phyloP scores from a whole-genome alignment of 257 asterid species.

The Plantago elongata region DNA sequence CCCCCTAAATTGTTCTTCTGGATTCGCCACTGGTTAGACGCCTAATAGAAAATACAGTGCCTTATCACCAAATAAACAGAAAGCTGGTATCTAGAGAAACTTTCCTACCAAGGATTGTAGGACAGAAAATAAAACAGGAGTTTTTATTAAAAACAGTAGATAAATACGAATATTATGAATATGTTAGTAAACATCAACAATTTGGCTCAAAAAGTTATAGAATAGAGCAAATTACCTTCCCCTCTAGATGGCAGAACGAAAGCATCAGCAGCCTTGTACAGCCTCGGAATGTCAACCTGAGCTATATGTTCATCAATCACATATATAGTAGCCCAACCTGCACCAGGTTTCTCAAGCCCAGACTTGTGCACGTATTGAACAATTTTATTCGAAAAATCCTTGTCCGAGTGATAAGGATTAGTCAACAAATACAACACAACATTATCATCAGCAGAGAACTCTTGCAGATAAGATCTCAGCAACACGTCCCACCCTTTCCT shows the following conservation, averaged over 20 bases:
- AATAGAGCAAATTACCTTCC: conserved; percentile 30
- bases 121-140: too few relatives aligned
- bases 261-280: conserved; percentile 57
- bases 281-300: conserved; percentile 65
- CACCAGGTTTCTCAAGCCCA: conserved; percentile 37
- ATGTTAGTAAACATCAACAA: too few relatives aligned
- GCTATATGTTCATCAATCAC: conserved; percentile 61
- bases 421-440: conserved; percentile 62
- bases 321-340: conserved; percentile 60
- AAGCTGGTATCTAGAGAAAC: too few relatives aligned
- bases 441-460: conserved; percentile 44
- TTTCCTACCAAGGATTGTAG: too few relatives aligned
- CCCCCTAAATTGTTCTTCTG: too few relatives aligned
- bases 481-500: conserved; percentile 91
- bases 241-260: conserved; percentile 83
- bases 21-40: too few relatives aligned
- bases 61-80: too few relatives aligned
- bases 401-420: conserved; percentile 64
- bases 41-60: too few relatives aligned
- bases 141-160: too few relatives aligned
- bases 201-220: too few relatives aligned
- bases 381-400: conserved; percentile 55
- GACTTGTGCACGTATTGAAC: conserved; percentile 48
- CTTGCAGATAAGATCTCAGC: conserved; percentile 59
- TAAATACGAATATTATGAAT: too few relatives aligned